phyloP scores from a whole-genome alignment of 1,284 basidiomycete species.

The Ceratobasidium sp. region DNA sequence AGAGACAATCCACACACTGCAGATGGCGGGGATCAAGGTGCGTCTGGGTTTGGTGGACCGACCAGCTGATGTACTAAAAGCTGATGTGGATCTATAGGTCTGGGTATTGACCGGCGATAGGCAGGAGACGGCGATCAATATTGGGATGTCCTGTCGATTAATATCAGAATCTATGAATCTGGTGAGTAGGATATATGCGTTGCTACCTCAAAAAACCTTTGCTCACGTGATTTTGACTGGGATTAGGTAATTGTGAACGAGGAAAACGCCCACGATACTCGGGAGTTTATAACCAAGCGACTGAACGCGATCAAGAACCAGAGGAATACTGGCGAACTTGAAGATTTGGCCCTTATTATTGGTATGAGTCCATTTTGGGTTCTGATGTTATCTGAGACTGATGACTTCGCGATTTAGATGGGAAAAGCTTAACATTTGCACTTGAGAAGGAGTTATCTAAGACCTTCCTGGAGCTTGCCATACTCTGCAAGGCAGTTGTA shows the following conservation, averaged over 20 bases:
- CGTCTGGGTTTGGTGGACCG: slow-evolving; percentile 40
- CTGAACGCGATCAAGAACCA: slow-evolving; percentile 94
- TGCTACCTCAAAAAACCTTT: neutral
- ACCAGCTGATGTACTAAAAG: neutral
- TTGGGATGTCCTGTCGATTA: slow-evolving; percentile 95
- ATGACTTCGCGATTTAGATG: slow-evolving; percentile 70
- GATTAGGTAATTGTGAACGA: slow-evolving; percentile 92
- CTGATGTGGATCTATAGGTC: slow-evolving; percentile 62
- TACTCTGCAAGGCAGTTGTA: slow-evolving; percentile 98
- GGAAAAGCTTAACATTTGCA: slow-evolving; percentile 92
- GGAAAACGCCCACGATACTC: slow-evolving; percentile 82
- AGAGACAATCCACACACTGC: slow-evolving; percentile 96
- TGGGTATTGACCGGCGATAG: slow-evolving; percentile 99
- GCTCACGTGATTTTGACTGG: slow-evolving; percentile 18
- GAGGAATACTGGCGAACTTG: slow-evolving; percentile 87
- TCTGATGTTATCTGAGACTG: neutral
- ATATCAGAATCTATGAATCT: slow-evolving; percentile 99
- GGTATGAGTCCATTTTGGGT: slow-evolving; percentile 60
- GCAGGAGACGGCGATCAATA: slow-evolving; percentile 99
- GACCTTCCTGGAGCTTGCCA: slow-evolving; percentile 92
- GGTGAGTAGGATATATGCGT: slow-evolving; percentile 60
- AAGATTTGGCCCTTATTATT: slow-evolving; percentile 95
- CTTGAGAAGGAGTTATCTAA: slow-evolving; percentile 92
- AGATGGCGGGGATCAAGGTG: slow-evolving; percentile 97
- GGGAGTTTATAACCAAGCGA: slow-evolving; percentile 88